These are phyloP conservation scores for Quercus berberidifolia DNA, from an alignment of 306 rosid species.

Conservation along the genomic window DNA sequence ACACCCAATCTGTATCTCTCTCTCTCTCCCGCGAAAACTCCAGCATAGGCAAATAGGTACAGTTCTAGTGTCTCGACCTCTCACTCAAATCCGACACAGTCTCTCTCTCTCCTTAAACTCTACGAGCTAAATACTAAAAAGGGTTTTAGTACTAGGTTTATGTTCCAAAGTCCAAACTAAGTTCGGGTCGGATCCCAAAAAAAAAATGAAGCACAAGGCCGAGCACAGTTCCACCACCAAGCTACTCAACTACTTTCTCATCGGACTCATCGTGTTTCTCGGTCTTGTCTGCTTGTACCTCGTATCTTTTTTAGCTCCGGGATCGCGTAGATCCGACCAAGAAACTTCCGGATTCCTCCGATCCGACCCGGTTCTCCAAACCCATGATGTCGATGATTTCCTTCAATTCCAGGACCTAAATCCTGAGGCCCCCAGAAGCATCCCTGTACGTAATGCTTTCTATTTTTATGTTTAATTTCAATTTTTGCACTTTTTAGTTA, in stretches of 20 bases:
- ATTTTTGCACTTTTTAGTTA: background rate
- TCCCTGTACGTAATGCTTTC: constrained; percentile 31
- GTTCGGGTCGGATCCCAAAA: background rate
- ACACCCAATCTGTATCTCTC: background rate
- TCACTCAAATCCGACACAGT: background rate
- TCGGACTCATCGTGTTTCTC: constrained; percentile 30
- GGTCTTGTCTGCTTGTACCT: constrained; percentile 41
- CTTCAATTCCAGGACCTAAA: constrained; percentile 26
- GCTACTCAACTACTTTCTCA: constrained; percentile 21
- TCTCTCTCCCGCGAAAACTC: constrained; percentile 24
- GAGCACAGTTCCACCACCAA: constrained; percentile 20
- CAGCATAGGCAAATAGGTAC: background rate
- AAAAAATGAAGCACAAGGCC: constrained; percentile 39
- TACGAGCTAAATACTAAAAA: background rate
- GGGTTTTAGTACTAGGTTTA: constrained; percentile 1
- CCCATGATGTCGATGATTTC: constrained; percentile 29
- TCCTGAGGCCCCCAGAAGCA: constrained; percentile 34
- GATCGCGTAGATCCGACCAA: constrained; percentile 41
- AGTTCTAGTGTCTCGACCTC: background rate
- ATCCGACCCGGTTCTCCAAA: constrained; percentile 17
- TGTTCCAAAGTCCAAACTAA: background rate
- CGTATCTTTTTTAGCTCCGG: constrained; percentile 48
- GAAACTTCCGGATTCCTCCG: constrained; percentile 15
- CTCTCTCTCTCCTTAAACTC: background rate
- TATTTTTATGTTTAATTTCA: background rate